Base-by-base conservation (phyloP, 108 stramenopile species). In the Licmophora abbreviata region DNA sequence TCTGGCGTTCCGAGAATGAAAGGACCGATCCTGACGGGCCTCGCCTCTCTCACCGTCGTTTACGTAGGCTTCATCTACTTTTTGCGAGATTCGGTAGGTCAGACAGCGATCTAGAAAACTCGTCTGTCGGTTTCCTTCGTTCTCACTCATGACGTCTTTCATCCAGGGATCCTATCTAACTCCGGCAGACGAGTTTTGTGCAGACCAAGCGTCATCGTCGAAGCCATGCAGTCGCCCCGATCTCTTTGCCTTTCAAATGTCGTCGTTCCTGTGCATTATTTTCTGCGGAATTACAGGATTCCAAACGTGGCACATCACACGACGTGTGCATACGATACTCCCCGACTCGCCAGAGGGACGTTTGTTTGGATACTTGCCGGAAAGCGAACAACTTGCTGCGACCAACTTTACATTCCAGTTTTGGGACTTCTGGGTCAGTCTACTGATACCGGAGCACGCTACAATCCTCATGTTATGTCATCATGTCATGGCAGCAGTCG, bases 401-500 rank as follows among this genome's bases (percentile, higher is more conserved):
- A 56, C 43, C 0, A 58, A 41, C 41, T 56, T 75, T 23, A 63
- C 62, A 6, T 81, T 79, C 48, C 83, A 85, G 54, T 44, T 76
- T 17, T 85, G 71, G 59, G 83, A 81, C 44, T 73, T 85, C 20
- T 17, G 76, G 29, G 48, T 66, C 26, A 64, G 71, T 8, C 35
- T 69, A 7, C 36, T 74, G 22, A 76, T 85, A 29, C 58, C 46
- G 17, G 74, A 75, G 34, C 76, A 78, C 57, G 48, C 61, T 22
- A 54, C 70, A 22, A 18, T 58, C 24, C 49, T 81, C 22, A 72
- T 85, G 63, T 24, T 85, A 32, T 51, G 45, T 18, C 83, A 85
- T 73, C 83, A 85, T 56, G 7, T 73, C 4, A 35, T 81, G 52
- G 74, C 80, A 23, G 75, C 65, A 11, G 6, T 66, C 15, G 69